Evolutionary conservation across 306 rosid species (phyloP).

Genomic region (Gastrolobium villosum): DNA sequence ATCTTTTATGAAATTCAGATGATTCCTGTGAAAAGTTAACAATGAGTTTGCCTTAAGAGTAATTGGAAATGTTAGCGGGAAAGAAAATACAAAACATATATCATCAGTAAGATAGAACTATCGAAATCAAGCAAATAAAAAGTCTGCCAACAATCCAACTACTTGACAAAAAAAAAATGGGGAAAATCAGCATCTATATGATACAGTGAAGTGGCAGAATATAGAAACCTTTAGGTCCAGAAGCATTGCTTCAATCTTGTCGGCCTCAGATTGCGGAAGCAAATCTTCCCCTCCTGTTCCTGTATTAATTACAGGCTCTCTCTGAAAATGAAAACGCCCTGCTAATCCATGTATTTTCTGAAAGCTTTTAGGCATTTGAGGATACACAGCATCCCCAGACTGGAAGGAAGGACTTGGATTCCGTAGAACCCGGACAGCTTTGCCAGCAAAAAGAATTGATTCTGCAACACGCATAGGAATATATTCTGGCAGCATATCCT

Average conservation of each 20-base stretch:
- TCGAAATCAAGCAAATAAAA: background rate
- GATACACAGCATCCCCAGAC: conserved; percentile 66
- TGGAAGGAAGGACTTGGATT: conserved; percentile 86
- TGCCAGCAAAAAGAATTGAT: conserved; percentile 94
- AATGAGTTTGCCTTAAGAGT: conserved; percentile 24
- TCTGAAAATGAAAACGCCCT: conserved; percentile 70
- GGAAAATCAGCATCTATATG: conserved; percentile 11
- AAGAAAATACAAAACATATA: conserved; percentile 16
- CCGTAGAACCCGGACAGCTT: conserved; percentile 92
- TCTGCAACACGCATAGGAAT: conserved; percentile 92
- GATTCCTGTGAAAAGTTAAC: conserved; percentile 72
- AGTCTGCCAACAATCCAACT: conserved; percentile 33
- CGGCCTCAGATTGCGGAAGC: conserved; percentile 95
- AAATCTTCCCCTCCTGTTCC: conserved; percentile 79
- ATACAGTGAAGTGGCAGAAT: conserved; percentile 35
- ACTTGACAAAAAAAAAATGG: conserved; percentile 11
- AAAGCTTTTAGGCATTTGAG: conserved; percentile 73
- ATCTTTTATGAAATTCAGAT: conserved; percentile 92
- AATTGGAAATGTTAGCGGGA: conserved; percentile 13
- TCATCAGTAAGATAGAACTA: conserved; percentile 28
- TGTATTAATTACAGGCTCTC: conserved; percentile 63
- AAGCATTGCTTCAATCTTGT: conserved; percentile 95
- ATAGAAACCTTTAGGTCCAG: conserved; percentile 77
- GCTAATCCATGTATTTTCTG: conserved; percentile 74
- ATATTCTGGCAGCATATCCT: conserved; percentile 98